Evolutionary conservation across 495 filamentous ascomycete species (phyloP).

Genomic region (Evernia prunastri): DNA sequence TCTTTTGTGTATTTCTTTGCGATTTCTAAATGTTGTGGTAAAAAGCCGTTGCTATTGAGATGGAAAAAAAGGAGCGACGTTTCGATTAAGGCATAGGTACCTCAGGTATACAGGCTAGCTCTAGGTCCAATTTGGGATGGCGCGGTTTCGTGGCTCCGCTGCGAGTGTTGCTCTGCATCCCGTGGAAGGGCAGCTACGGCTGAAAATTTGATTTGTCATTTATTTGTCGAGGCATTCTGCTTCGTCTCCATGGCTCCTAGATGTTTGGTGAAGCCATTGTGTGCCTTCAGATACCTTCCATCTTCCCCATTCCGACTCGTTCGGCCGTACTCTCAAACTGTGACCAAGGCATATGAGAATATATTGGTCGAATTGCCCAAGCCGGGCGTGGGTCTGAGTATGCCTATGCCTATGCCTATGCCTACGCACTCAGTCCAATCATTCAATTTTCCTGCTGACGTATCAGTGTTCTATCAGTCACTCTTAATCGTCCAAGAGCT

Average conservation of each 20-base stretch:
- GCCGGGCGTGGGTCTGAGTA: slow-evolving; percentile 85
- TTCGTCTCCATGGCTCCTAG: slow-evolving; percentile 15
- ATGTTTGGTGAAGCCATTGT: slow-evolving; percentile 45
- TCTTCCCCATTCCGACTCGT: slow-evolving; percentile 40
- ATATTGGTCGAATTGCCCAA: slow-evolving; percentile 75
- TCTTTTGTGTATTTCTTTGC: not conserved
- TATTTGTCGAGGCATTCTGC: no score
- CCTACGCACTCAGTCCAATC: slow-evolving; percentile 5
- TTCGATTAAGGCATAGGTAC: no score
- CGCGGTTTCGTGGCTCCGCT: no score
- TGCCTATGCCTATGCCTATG: slow-evolving; percentile 38
- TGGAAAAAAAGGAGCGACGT: slow-evolving; percentile 3
- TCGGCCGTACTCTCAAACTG: slow-evolving; percentile 52
- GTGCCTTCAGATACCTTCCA: slow-evolving; percentile 44
- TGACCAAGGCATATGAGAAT: slow-evolving; percentile 61
- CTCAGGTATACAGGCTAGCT: no score
- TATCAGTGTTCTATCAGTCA: slow-evolving; percentile 50
- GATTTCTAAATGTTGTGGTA: not conserved
- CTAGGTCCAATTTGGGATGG: slow-evolving; percentile 1
- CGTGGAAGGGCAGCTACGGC: no score
- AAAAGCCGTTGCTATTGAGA: not conserved
- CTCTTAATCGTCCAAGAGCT: slow-evolving; percentile 90
- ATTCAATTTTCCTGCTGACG: slow-evolving; percentile 3
- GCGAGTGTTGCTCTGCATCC: no score
- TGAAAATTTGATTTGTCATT: not conserved